Conservation (phyloP, 164 flowering plant genomes). For the Platanus orientalis region DNA sequence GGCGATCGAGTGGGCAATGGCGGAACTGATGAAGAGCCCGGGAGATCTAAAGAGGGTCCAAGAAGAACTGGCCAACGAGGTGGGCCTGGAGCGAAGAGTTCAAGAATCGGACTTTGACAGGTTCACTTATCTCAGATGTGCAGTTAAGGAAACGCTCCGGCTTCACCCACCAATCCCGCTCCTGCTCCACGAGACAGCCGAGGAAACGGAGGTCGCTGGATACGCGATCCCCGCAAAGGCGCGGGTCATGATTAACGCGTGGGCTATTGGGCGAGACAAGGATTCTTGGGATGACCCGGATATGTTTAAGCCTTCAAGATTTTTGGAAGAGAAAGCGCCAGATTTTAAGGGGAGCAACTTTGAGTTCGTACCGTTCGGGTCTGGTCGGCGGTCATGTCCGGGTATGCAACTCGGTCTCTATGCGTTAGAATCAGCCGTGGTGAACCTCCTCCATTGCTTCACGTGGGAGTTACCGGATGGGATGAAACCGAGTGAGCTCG, state of each 20-base stretch:
- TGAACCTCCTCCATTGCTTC: conserved; percentile 62
- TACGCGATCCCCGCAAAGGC: background rate
- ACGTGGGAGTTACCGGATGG: conserved; percentile 79
- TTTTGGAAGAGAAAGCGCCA: background rate
- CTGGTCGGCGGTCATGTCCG: conserved; percentile 86
- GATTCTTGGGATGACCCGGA: background rate
- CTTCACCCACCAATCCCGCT: background rate
- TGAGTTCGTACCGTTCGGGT: conserved; percentile 84
- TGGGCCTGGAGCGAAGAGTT: background rate
- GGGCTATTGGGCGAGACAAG: background rate
- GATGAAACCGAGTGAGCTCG: conserved; percentile 71
- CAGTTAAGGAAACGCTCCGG: background rate
- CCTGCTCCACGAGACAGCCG: background rate
- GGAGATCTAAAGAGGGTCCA: background rate
- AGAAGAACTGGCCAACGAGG: background rate
- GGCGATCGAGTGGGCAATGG: background rate
- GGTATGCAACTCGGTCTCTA: conserved; percentile 82
- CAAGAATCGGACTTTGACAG: background rate
- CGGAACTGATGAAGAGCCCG: background rate
- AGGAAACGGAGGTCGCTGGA: background rate
- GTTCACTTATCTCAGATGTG: background rate
- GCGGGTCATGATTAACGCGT: background rate
- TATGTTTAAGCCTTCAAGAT: background rate
- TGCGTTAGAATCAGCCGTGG: conserved; percentile 60
- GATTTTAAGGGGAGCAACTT: conserved; percentile 19